Evolutionary conservation across 1,284 basidiomycete species (phyloP).

Genomic region (Heterobasidion parviporum): DNA sequence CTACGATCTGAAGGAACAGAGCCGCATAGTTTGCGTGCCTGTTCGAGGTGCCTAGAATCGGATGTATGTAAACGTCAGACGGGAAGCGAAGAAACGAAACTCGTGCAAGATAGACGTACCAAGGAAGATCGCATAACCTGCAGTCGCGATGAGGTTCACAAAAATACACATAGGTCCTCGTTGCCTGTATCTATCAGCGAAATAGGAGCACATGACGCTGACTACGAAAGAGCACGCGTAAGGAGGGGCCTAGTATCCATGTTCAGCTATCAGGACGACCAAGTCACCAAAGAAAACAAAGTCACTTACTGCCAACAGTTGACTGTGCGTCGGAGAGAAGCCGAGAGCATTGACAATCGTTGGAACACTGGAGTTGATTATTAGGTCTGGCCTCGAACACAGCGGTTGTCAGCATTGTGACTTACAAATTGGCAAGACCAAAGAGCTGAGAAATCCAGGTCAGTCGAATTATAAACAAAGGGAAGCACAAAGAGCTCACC

Average conservation of each 20-base stretch:
- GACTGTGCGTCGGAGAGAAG: slow-evolving; percentile 20
- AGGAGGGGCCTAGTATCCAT: slow-evolving; percentile 9
- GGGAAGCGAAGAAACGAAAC: too few relatives aligned
- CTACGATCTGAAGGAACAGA: background rate
- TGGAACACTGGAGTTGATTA: slow-evolving; percentile 14
- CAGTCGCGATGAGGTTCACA: slow-evolving; percentile 25
- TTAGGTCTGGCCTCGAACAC: background rate
- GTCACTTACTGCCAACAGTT: slow-evolving; percentile 21
- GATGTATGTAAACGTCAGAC: too few relatives aligned
- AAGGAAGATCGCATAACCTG: slow-evolving; percentile 43
- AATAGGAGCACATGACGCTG: slow-evolving; percentile 29
- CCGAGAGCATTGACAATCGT: slow-evolving; percentile 28
- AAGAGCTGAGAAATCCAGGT: slow-evolving; percentile 7
- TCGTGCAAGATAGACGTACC: slow-evolving; percentile 18
- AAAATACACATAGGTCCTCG: slow-evolving; percentile 31
- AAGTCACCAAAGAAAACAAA: too few relatives aligned
- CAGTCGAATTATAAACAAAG: background rate
- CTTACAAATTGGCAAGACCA: slow-evolving; percentile 18
- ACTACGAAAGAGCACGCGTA: slow-evolving; percentile 16
- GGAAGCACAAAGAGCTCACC: slow-evolving; percentile 8
- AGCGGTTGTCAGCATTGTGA: background rate
- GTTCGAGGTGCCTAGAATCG: background rate
- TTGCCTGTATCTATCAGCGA: slow-evolving; percentile 35
- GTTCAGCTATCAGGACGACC: background rate
- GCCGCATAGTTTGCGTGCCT: background rate